Evolutionary conservation across 495 filamentous ascomycete genomes (phyloP), one percentile per base, ranked within the genome.

Genomic region (Aspergillus saccharolyticus): DNA sequence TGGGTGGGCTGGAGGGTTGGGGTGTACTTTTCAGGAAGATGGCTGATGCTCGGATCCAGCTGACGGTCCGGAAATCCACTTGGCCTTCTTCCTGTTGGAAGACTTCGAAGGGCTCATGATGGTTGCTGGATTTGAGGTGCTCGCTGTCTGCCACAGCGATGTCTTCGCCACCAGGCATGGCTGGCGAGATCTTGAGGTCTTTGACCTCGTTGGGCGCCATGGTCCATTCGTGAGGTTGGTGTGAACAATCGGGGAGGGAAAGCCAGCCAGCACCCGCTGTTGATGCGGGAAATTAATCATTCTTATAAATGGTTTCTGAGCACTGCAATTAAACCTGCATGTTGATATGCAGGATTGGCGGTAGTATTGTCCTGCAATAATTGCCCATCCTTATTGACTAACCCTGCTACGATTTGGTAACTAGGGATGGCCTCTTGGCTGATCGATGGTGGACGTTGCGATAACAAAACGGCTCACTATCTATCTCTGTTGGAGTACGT

Each of bases 51-150:
- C 74, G 71, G n/a, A 73, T 67, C 80, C 82, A 85, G 66, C 74
- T 74, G 24, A 84, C 80, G 9, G 77, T 80, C n/a, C 81, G 73
- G 62, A 83, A 84, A 54, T 83, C 68, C 20, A 83, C 79, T 12
- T 74, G 72, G 45, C 74, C 74, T 19, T 75, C 71, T 1, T 68
- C 74, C 59, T 66, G 74, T 61, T 78, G 77, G 71, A 83, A 83
- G 44, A 83, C 74, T 60, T 83, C 80, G 56, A 70, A 58, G 14
- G 67, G 61, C 42, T 70, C 62, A 47, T 69, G 55, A 28, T n/a
- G n/a, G n/a, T 28, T 28, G 18, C 61, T 60, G 16, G 54, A 53
- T 25, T 68, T 70, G 28, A 66, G 58, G 7, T 65, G 61, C 54
- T 66, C 55, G 4, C 49, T 20, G n/a, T 52, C 54, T 4, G 33